A percentile compares a stretch with the other conserved stretches of the same genome.
These are phyloP conservation scores for Bipolaris cookei DNA, from an alignment of 2,329 filamentous ascomycete species.

Conservation along the genomic window DNA sequence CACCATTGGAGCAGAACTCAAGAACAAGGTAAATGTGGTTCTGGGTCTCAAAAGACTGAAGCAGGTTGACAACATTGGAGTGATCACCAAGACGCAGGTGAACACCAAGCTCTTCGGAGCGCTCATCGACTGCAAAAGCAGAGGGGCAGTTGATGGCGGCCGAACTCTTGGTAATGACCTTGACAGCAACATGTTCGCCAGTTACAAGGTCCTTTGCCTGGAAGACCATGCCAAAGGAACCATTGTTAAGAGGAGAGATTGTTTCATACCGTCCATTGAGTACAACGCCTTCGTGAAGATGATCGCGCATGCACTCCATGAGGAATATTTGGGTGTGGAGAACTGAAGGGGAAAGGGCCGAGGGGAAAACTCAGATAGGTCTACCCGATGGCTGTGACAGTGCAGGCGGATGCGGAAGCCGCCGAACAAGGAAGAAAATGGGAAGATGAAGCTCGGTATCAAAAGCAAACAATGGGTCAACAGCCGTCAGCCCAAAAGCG, in stretches of 20 bases:
- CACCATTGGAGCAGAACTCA: constrained; percentile 93
- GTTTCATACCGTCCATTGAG: constrained; percentile 90
- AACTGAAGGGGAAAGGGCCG: constrained; percentile 32
- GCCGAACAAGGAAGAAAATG: constrained; percentile 25
- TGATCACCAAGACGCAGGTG: constrained; percentile 81
- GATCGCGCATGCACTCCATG: constrained; percentile 88
- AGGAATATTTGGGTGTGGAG: constrained; percentile 23
- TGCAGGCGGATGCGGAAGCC: constrained; percentile 23
- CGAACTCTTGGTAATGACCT: constrained; percentile 87
- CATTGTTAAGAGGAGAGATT: constrained; percentile 93
- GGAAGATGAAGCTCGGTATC: constrained; percentile 33
- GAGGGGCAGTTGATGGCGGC: constrained; percentile 65
- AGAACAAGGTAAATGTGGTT: constrained; percentile 90
- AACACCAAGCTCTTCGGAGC: constrained; percentile 79
- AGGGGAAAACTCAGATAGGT: constrained; percentile 45
- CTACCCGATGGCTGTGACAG: constrained; percentile 41
- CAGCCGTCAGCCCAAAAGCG: constrained; percentile 43
- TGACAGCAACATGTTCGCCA: constrained; percentile 86
- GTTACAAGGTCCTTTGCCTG: constrained; percentile 81
- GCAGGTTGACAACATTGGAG: constrained; percentile 90
- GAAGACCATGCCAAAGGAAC: constrained; percentile 98
- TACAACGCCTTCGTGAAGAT: constrained; percentile 78
- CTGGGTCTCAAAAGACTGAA: constrained; percentile 90
- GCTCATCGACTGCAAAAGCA: constrained; percentile 78
- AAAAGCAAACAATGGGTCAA: constrained; percentile 46